These are phyloP conservation scores for Durotheca rogersii DNA, from an alignment of 495 filamentous ascomycete genomes.

Conservation along the genomic window DNA sequence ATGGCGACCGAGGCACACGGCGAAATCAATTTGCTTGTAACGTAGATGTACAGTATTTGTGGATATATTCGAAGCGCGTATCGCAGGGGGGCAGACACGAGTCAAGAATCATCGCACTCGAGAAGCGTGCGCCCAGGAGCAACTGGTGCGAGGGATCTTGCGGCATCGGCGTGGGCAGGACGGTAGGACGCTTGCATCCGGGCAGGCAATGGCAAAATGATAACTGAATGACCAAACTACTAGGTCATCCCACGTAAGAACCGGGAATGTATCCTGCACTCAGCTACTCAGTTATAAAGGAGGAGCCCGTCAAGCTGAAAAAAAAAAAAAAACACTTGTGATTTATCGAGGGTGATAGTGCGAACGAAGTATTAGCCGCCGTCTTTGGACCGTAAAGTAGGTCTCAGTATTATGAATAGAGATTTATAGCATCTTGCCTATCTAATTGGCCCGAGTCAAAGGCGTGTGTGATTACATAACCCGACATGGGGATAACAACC, in stretches of 20 bases:
- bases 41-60: slow-evolving; percentile 15
- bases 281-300: not conserved
- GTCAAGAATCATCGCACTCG: no score
- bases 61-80: slow-evolving; percentile 24
- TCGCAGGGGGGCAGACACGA: slow-evolving; percentile 25
- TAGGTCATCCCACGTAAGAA: slow-evolving; percentile 4
- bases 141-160: slow-evolving; percentile 18
- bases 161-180: slow-evolving; percentile 24
- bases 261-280: no score
- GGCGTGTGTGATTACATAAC: no score
- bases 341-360: no score
- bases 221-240: not conserved
- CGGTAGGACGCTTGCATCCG: slow-evolving; percentile 14
- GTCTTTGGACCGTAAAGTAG: no score
- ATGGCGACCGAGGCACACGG: slow-evolving; percentile 22
- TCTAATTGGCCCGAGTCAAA: no score
- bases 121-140: slow-evolving; percentile 16
- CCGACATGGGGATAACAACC: not conserved
- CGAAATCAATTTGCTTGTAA: slow-evolving; percentile 12
- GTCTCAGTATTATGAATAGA: no score
- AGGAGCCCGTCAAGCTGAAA: not conserved
- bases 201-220: slow-evolving; percentile 24
- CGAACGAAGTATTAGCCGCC: no score
- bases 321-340: no score
- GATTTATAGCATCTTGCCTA: no score